Evolutionary conservation across 768 basidiomycete genomes (phyloP).

Genomic region (Calvatia gigantea): DNA sequence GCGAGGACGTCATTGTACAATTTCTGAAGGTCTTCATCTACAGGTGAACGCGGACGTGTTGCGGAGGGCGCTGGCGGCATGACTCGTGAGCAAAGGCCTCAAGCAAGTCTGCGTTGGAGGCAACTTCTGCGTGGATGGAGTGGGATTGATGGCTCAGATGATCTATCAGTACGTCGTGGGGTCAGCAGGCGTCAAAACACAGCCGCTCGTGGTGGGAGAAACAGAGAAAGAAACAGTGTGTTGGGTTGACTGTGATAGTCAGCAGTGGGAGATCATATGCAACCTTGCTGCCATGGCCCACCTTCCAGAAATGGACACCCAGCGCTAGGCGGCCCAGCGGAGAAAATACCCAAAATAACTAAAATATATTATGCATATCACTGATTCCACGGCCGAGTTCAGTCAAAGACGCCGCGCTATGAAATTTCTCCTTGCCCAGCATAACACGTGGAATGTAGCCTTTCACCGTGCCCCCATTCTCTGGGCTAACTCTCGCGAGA

Average conservation of each 20-base stretch:
- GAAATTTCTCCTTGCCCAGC: too few species aligned
- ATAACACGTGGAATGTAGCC: too few species aligned
- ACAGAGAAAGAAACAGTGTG: neutral
- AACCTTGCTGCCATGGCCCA: neutral
- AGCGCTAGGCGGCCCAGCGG: neutral
- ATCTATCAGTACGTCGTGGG: neutral
- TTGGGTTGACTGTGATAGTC: constrained; percentile 4
- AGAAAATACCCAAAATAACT: too few species aligned
- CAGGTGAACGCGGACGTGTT: constrained; percentile 31
- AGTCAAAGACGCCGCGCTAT: too few species aligned
- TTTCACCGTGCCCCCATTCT: too few species aligned
- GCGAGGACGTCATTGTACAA: constrained; percentile 77
- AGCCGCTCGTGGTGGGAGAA: neutral
- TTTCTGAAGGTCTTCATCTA: constrained; percentile 68
- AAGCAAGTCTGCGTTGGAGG: neutral
- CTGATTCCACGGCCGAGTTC: too few species aligned
- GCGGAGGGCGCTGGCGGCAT: constrained; percentile 10
- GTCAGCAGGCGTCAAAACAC: neutral
- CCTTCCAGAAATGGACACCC: constrained; percentile 4
- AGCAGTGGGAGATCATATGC: constrained; percentile 7
- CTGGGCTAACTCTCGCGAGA: too few species aligned
- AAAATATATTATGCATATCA: too few species aligned
- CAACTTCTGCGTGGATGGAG: neutral
- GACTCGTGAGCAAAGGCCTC: neutral
- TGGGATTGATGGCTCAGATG: neutral